Evolutionary conservation across 495 filamentous ascomycete genomes (phyloP).

Genomic region (Neurospora sp.): DNA sequence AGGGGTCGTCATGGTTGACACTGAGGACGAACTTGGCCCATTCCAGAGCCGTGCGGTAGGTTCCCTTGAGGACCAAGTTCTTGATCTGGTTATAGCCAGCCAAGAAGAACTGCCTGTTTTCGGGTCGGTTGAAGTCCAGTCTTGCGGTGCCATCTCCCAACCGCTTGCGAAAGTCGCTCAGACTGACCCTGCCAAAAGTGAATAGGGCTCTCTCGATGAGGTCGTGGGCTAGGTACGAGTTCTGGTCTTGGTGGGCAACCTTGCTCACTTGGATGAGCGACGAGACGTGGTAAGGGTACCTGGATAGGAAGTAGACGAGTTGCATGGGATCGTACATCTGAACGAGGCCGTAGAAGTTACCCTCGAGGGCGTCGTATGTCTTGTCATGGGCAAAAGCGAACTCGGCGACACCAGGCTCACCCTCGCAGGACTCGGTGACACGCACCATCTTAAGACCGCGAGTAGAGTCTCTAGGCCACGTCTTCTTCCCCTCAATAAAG

Average conservation of each 20-base stretch:
- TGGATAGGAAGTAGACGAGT: constrained; percentile 34
- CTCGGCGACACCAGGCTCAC: constrained; percentile 40
- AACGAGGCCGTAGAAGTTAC: constrained; percentile 66
- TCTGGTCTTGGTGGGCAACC: constrained; percentile 80
- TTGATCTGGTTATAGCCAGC: constrained; percentile 80
- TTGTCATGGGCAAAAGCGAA: constrained; percentile 69
- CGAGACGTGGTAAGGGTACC: constrained; percentile 74
- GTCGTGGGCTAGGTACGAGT: constrained; percentile 75
- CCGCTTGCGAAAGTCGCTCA: constrained; percentile 65
- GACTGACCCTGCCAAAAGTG: constrained; percentile 76
- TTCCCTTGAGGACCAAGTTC: constrained; percentile 80
- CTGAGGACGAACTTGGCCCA: constrained; percentile 80
- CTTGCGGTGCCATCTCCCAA: constrained; percentile 71
- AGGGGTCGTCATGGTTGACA: constrained; percentile 73
- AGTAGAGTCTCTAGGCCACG: constrained; percentile 74
- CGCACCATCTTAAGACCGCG: constrained; percentile 80
- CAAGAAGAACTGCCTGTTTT: constrained; percentile 90
- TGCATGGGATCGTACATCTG: constrained; percentile 70
- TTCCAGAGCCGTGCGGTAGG: constrained; percentile 84
- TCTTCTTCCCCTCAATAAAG: constrained; percentile 82
- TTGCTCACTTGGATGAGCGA: constrained; percentile 88
- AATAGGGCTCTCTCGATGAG: constrained; percentile 87
- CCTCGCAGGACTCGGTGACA: constrained; percentile 26
- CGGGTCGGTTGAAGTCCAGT: constrained; percentile 65
- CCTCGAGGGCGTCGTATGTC: constrained; percentile 69